Evolutionary conservation across 75 land plant species (phyloP), one percentile per base, ranked within the genome.

Genomic region (Sequoia sempervirens): DNA sequence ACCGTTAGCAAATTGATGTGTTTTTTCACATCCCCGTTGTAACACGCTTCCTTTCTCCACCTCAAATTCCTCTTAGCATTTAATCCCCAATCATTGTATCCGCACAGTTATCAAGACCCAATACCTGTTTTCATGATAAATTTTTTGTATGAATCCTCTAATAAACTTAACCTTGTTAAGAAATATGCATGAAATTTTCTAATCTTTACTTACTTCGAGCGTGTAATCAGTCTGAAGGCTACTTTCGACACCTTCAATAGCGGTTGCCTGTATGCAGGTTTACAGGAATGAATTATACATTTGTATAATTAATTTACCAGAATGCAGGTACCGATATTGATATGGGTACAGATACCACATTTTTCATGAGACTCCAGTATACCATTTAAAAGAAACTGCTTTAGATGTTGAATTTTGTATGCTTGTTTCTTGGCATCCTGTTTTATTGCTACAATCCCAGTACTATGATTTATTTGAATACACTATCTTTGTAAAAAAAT

Each of bases 171-270:
- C 20, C 61, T 18, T 56, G 4, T 0, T 0, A 56, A 20, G 20
- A 18, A 56, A 56, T 20, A 56, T 56, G 15, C 5, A 18, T 20
- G 1, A 18, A 56, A 2, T 68, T 64, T 68, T 14, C 72, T 28
- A 34, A 68, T 10, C 8, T 17, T 76, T 18, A 76, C 79, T 18
- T 41, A 93, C 96, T 92, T 91, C 90, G 15, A 95, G 69, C 9
- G 90, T 88, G 85, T 95, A 95, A 56, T 95, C 95, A 73, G 93
- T 90, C 43, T 88, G 84, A 26, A 91, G 85, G 82, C 83, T 84
- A 84, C 87, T 83, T 83, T 87, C 50, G 17, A 90, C 88, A 18
- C 93, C 96, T 88, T 87, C 87, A 61, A 93, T 20, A 18, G 93
- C 84, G 14, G 88, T 84, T 70, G 95, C 97, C 97, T 95, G 82